These are phyloP conservation scores for Aspergillus coremiiformis DNA, from an alignment of 495 filamentous ascomycete genomes.

Conservation along the genomic window DNA sequence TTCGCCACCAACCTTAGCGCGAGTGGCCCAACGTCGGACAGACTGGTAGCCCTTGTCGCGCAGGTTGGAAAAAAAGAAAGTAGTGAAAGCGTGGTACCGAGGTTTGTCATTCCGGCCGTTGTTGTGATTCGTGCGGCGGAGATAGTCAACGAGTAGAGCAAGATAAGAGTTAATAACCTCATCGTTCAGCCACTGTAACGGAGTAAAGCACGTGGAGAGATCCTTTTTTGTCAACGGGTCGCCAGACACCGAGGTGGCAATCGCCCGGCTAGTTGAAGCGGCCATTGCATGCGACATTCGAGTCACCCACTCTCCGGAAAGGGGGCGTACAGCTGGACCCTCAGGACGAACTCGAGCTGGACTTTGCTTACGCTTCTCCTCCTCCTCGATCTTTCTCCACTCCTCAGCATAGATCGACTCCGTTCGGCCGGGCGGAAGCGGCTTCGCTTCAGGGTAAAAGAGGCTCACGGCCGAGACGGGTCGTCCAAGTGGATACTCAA, in stretches of 20 bases:
- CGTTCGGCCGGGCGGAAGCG: slow-evolving; percentile 26
- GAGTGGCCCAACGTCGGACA: slow-evolving; percentile 46
- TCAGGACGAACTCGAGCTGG: slow-evolving; percentile 18
- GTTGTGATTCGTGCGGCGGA: slow-evolving; percentile 45
- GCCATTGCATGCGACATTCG: slow-evolving; percentile 30
- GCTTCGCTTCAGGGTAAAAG: slow-evolving; percentile 18
- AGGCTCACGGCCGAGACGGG: slow-evolving; percentile 35
- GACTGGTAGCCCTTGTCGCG: slow-evolving; percentile 42
- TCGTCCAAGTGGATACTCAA: slow-evolving; percentile 18
- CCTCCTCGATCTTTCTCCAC: slow-evolving; percentile 21
- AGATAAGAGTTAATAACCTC: slow-evolving; percentile 70
- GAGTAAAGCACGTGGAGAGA: slow-evolving; percentile 49
- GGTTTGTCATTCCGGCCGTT: slow-evolving; percentile 44
- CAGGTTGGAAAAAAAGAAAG: slow-evolving; percentile 62
- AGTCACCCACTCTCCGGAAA: slow-evolving; percentile 40
- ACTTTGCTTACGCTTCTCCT: slow-evolving; percentile 16
- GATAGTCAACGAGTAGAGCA: slow-evolving; percentile 49
- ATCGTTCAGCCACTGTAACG: slow-evolving; percentile 70
- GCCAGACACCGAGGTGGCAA: slow-evolving; percentile 47
- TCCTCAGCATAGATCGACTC: slow-evolving; percentile 27
- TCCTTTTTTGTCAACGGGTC: slow-evolving; percentile 52
- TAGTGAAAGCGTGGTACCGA: slow-evolving; percentile 61
- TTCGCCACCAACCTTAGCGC: slow-evolving; percentile 49
- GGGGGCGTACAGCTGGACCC: slow-evolving; percentile 34
- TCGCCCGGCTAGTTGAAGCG: slow-evolving; percentile 11